Evolutionary conservation across 1,284 basidiomycete species (phyloP).

Genomic region (Volvariella surrecta): DNA sequence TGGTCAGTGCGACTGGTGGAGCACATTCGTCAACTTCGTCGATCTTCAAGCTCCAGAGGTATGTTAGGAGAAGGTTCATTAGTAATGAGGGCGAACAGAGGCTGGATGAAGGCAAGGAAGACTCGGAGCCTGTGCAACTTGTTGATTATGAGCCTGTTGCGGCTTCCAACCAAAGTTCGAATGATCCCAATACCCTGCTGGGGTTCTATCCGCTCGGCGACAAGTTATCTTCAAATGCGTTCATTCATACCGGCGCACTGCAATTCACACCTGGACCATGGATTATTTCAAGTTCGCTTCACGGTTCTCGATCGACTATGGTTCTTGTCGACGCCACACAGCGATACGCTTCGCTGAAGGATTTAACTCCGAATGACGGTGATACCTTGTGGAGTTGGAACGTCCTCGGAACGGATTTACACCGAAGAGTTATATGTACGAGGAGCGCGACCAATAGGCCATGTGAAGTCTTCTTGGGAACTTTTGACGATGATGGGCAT

Average conservation of each 20-base stretch:
- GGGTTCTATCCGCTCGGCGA: constrained; percentile 51
- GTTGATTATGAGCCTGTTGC: not conserved
- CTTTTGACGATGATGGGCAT: constrained; percentile 17
- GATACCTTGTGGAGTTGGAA: constrained; percentile 38
- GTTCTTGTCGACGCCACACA: constrained; percentile 27
- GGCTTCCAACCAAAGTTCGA: constrained; percentile 10
- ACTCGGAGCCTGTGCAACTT: not conserved
- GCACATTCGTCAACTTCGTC: constrained; percentile 51
- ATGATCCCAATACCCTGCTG: constrained; percentile 31
- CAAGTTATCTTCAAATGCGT: constrained; percentile 4
- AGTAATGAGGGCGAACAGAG: constrained; percentile 18
- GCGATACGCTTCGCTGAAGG: constrained; percentile 23
- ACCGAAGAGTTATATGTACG: constrained; percentile 33
- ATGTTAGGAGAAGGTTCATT: no score
- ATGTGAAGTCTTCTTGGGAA: constrained; percentile 41
- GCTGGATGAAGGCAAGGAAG: constrained; percentile 1
- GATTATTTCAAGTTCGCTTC: constrained; percentile 39
- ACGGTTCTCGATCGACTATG: constrained; percentile 44
- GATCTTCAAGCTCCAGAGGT: constrained; percentile 29
- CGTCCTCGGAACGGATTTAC: constrained; percentile 44
- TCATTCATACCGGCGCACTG: no score
- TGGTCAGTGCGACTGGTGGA: constrained; percentile 34
- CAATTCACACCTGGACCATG: constrained; percentile 13
- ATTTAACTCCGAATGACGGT: constrained; percentile 8
- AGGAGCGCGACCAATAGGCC: constrained; percentile 43